phyloP scores from a whole-genome alignment of 2,329 filamentous ascomycete genomes.

The Aspergillus quadricinctus region DNA sequence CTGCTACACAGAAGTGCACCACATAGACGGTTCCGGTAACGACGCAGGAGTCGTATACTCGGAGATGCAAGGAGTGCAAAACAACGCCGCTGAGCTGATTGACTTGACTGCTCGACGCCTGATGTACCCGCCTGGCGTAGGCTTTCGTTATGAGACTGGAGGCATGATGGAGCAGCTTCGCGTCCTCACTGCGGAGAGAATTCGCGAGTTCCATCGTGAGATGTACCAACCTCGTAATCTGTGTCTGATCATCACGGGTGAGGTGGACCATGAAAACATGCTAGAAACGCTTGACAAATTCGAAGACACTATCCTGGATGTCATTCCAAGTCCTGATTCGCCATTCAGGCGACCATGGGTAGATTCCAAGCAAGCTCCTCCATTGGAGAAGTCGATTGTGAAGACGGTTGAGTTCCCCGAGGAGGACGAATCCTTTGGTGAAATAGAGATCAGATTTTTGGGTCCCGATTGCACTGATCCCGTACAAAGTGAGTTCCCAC shows the following conservation, averaged over 20 bases:
- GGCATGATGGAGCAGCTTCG: constrained; percentile 92
- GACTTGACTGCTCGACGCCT: constrained; percentile 74
- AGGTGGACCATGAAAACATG: constrained; percentile 77
- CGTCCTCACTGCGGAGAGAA: constrained; percentile 79
- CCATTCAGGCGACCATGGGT: constrained; percentile 88
- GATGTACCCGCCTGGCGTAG: constrained; percentile 82
- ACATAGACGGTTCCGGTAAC: constrained; percentile 87
- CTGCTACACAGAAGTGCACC: constrained; percentile 94
- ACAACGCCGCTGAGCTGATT: constrained; percentile 79
- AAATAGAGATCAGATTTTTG: constrained; percentile 80
- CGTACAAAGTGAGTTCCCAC: constrained; percentile 47
- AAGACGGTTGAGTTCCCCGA: constrained; percentile 89
- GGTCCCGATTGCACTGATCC: constrained; percentile 76
- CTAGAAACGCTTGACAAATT: constrained; percentile 80
- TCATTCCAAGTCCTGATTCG: constrained; percentile 69
- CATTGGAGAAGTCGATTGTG: constrained; percentile 66
- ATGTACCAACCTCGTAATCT: constrained; percentile 99
- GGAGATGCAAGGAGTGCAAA: constrained; percentile 96
- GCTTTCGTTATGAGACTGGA: constrained; percentile 96
- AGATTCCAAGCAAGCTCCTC: constrained; percentile 73
- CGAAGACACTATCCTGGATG: constrained; percentile 77
- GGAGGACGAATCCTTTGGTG: constrained; percentile 89
- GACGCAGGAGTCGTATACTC: constrained; percentile 98
- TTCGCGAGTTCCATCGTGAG: constrained; percentile 87
- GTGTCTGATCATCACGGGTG: constrained; percentile 85